Evolutionary conservation across 164 flowering plant species (phyloP), one percentile per base, ranked within the genome.

Genomic region (Akebia trifoliata): DNA sequence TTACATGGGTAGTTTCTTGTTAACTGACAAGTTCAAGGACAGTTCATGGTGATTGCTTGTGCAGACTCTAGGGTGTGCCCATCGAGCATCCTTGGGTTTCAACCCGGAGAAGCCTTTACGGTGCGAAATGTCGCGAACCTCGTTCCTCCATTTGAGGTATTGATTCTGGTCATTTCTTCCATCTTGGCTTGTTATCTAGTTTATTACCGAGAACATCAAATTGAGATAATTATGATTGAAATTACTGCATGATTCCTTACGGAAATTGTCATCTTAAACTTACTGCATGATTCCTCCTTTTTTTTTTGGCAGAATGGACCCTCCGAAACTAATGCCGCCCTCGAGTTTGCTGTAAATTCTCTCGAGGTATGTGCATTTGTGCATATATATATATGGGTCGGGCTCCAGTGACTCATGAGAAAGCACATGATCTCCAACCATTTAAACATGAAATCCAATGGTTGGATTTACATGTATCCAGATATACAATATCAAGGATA

Each of bases 11-110:
- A 35, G 4, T 30, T 25, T 54, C 46, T 34, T 45, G 42, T 20
- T 42, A 21, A 61, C 85, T 81, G 61, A 79, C 61, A 21, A 32
- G 43, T 66, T 61, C 54, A 53, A 47, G 65, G 54, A 71, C 85
- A 90, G 99, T 90, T 90, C 59, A 72, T 86, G 86, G 90, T 90
- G 66, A 83, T 94, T 82, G 86, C 99, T 67, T 94, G 99, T 76
- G 99, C 86, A 63, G 99, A 94, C 72, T 94, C 99, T 24, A 81
- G 97, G 62, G 97, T 94, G 30, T 94, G 99, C 71, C 99, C 97
- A 6, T 87, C 99, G 12, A 67, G 31, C 61, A 81, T 94, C 69
- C 72, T 90, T 28, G 96, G 97, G 57, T 79, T 94, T 74, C 78
- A 94, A 72, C 93, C 97, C 7, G 99, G 97, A 12, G 99, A 90